Conservation (phyloP, 805 yeast species). For the Kregervanrija fluxuum region DNA sequence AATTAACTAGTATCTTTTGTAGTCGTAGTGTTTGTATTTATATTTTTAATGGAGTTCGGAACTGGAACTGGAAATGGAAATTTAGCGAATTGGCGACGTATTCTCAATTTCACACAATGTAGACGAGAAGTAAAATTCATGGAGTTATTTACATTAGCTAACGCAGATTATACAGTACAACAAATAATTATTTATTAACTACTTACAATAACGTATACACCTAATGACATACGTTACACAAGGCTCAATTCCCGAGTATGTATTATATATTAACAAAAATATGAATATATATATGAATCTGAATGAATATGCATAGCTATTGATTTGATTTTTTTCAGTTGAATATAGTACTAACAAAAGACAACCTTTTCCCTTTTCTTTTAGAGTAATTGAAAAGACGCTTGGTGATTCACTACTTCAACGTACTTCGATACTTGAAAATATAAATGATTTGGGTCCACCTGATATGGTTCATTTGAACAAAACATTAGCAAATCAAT, state of each 20-base stretch:
- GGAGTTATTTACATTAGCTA: neutral
- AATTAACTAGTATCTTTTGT: no score
- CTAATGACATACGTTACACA: conserved; percentile 33
- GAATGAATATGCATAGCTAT: no score
- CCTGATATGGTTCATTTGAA: conserved; percentile 54
- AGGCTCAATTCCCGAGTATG: conserved; percentile 59
- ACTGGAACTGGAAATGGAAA: neutral
- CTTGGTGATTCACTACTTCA: conserved; percentile 51
- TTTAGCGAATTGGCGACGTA: neutral
- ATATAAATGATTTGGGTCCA: conserved; percentile 65
- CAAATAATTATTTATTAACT: no score
- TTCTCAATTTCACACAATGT: neutral
- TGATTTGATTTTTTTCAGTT: no score
- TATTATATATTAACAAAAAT: conserved; percentile 6
- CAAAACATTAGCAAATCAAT: conserved; percentile 23
- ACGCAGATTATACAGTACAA: no score
- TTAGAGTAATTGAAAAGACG: conserved; percentile 44
- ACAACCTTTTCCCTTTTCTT: neutral
- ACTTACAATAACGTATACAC: no score
- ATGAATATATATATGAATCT: no score
- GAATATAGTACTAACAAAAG: no score
- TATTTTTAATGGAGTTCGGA: no score
- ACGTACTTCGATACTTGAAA: conserved; percentile 51
- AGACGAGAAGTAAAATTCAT: neutral
- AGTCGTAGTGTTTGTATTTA: no score